Evolutionary conservation across 768 basidiomycete genomes (phyloP), one percentile per base, ranked within the genome.

Genomic region (Cystofilobasidium capitatum): DNA sequence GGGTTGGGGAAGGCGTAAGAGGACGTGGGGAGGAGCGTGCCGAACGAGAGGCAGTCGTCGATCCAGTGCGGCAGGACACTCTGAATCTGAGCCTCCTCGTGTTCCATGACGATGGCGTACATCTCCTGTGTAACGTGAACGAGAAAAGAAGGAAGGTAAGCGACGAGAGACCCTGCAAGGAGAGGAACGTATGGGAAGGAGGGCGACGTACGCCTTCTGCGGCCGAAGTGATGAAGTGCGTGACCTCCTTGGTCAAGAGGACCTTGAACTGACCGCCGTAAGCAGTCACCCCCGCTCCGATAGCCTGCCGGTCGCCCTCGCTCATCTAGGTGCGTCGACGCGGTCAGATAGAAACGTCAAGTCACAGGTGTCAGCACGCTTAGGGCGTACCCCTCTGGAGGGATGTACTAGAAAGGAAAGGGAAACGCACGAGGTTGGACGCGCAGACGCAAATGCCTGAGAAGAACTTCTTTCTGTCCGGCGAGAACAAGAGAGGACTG

Each of bases 21-120:
- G 22, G 71, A 72, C 36, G 68, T 63, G 8, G 73, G 74, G 33
- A 77, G 65, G 24, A 70, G 69, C n/a, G 68, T 70, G 10, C 69
- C 61, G 26, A 72, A 58, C n/a, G 71, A 71, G 59, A 76, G 55
- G 58, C 71, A 81, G 71, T 91, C 89, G 71, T 92, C 88, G 69
- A 92, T 92, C 91, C 92, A 96, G 70, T 92, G 89, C 0, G 91
- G 92, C 0, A 91, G 81, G n/a, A 96, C 73, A 13, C 91, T 79
- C 59, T 81, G 83, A 72, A 92, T 82, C 12, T 73, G 73, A 1
- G 75, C 69, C n/a, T 71, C 64, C 4, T 64, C 58, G 45, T 80
- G 77, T 0, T 84, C 69, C 14, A 74, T 85, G 58, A 81, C 78
- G 3, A 82, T 76, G 60, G 83, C 81, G 75, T 82, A 85, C 70